Evolutionary conservation across 2,329 filamentous ascomycete genomes (phyloP).

Genomic region (Alternaria novae-zelandiae): DNA sequence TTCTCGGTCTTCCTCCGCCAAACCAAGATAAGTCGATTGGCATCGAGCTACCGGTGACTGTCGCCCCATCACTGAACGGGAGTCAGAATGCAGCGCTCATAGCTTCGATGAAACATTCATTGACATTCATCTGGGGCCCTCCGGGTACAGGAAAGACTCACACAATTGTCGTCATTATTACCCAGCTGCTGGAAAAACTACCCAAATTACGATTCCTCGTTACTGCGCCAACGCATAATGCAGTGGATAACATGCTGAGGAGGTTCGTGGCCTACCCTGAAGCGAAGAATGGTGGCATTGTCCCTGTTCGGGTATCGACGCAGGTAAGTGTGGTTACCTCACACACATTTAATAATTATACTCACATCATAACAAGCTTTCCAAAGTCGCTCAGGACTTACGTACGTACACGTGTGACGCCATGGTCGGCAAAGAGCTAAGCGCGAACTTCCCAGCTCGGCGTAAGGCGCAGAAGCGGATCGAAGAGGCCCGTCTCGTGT

Average conservation of each 20-base stretch:
- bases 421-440: slow-evolving; percentile 46
- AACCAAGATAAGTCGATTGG: slow-evolving; percentile 14
- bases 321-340: slow-evolving; percentile 18
- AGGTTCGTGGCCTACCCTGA: slow-evolving; percentile 19
- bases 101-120: slow-evolving; percentile 35
- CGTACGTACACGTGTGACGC: slow-evolving; percentile 33
- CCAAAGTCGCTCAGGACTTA: slow-evolving; percentile 29
- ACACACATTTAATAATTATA: background rate
- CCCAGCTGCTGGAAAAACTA: slow-evolving; percentile 36
- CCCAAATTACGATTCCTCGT: slow-evolving; percentile 43
- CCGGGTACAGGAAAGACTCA: slow-evolving; percentile 56
- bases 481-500: slow-evolving; percentile 48
- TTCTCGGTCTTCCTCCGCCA: slow-evolving; percentile 17
- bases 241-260: slow-evolving; percentile 54
- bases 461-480: slow-evolving; percentile 50
- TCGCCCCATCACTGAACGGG: slow-evolving; percentile 34
- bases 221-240: slow-evolving; percentile 55
- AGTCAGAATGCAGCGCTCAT: slow-evolving; percentile 47
- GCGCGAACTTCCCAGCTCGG: slow-evolving; percentile 25
- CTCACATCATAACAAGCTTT: slow-evolving; percentile 18
- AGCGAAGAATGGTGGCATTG: slow-evolving; percentile 8
- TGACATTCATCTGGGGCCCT: slow-evolving; percentile 55
- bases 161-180: slow-evolving; percentile 51
- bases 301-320: slow-evolving; percentile 27
- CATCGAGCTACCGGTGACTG: slow-evolving; percentile 17